A percentile compares a stretch with the other conserved stretches of the same genome.
These are phyloP conservation scores for Lindgomyces ingoldianus DNA, from an alignment of 495 filamentous ascomycete species.

Conservation along the genomic window DNA sequence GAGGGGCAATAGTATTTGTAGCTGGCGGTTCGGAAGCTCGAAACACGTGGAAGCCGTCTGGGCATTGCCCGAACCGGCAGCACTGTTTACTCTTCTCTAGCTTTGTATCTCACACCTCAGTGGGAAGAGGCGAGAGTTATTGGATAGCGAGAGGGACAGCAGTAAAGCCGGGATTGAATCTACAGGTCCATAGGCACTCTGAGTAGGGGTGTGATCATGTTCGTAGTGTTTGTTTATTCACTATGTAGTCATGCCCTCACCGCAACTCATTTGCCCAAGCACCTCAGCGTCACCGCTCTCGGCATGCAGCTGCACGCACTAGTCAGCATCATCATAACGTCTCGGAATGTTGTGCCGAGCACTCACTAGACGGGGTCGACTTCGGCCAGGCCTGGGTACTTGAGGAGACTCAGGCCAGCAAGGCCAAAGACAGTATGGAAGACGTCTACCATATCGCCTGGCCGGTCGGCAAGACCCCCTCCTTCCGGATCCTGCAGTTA, in stretches of 20 bases:
- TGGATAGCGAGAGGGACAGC: constrained; percentile 64
- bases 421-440: constrained; percentile 92
- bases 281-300: constrained; percentile 35
- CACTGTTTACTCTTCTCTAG: constrained; percentile 61
- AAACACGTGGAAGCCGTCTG: constrained; percentile 26
- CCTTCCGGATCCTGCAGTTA: constrained; percentile 67
- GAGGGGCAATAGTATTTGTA: constrained; percentile 14
- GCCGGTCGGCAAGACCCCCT: constrained; percentile 87
- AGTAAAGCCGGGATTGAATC: no score
- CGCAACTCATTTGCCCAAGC: constrained; percentile 27
- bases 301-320: constrained; percentile 45
- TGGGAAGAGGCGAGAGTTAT: constrained; percentile 59
- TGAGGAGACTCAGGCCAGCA: constrained; percentile 82
- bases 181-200: no score
- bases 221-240: constrained; percentile 2
- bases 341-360: background rate
- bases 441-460: constrained; percentile 93
- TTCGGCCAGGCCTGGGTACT: constrained; percentile 70
- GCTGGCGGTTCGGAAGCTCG: constrained; percentile 1
- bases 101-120: constrained; percentile 71
- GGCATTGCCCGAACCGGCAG: constrained; percentile 28
- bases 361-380: constrained; percentile 88
- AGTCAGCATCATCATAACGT: constrained; percentile 7
- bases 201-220: background rate
- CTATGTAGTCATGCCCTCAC: background rate